Conservation (phyloP, 139 green algal species). For the Closterium sp. region DNA sequence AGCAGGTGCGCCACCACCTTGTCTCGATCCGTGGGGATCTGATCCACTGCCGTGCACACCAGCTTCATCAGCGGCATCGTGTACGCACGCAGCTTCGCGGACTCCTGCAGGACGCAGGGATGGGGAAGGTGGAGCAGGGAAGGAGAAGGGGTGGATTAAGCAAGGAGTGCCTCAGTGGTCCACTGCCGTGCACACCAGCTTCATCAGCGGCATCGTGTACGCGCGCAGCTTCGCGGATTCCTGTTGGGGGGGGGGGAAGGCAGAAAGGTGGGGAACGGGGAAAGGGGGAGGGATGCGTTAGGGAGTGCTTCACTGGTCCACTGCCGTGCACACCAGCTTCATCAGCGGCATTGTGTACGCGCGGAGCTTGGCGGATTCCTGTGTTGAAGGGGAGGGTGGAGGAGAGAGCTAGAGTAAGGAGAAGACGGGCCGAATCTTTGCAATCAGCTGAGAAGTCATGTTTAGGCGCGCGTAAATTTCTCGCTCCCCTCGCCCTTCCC, state of each 20-base stretch:
- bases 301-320: constrained; percentile 89
- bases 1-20: constrained; percentile 76
- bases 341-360: constrained; percentile 91
- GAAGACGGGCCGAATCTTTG: neutral
- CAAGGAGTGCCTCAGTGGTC: constrained; percentile 81
- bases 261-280: neutral
- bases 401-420: neutral
- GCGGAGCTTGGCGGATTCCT: constrained; percentile 53
- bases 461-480: too few relatives aligned
- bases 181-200: constrained; percentile 81
- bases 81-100: constrained; percentile 62
- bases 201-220: constrained; percentile 91
- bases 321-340: constrained; percentile 79
- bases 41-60: constrained; percentile 84
- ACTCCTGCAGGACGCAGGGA: constrained; percentile 6
- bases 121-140: constrained; percentile 55
- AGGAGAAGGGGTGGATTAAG: too few relatives aligned
- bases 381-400: neutral
- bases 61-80: constrained; percentile 95
- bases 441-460: neutral
- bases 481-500: too few relatives aligned
- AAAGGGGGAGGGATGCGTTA: too few relatives aligned
- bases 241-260: neutral
- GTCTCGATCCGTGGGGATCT: constrained; percentile 70
- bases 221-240: constrained; percentile 57